Percentiles rank a stretch among this genome's conserved stretches.
These are phyloP conservation scores for Microsporum canis DNA, from an alignment of 2,329 filamentous ascomycete species.

Conservation along the genomic window DNA sequence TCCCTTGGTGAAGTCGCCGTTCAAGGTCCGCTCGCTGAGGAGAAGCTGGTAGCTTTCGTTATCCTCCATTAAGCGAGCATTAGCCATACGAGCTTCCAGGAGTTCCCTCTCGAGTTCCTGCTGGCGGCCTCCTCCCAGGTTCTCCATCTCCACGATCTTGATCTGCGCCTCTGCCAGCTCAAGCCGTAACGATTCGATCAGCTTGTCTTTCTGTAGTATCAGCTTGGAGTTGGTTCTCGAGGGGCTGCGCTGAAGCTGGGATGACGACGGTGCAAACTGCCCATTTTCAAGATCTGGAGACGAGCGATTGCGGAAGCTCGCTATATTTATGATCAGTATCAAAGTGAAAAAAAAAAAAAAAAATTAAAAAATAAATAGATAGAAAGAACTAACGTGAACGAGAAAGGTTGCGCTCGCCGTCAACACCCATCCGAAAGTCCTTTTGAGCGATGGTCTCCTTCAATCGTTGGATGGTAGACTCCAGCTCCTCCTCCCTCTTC, in stretches of 20 bases:
- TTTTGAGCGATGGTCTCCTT: constrained; percentile 80
- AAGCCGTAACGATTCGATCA: constrained; percentile 83
- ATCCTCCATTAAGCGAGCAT: constrained; percentile 92
- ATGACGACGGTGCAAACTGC: constrained; percentile 69
- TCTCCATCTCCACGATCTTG: constrained; percentile 88
- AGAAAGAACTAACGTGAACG: constrained; percentile 38
- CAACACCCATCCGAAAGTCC: constrained; percentile 44
- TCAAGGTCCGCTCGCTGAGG: constrained; percentile 86
- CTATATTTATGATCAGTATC: constrained; percentile 17
- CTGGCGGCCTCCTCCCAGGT: constrained; percentile 74
- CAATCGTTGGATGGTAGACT: constrained; percentile 75
- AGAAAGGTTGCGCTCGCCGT: constrained; percentile 41
- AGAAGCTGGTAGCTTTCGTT: constrained; percentile 97
- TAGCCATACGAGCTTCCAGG: constrained; percentile 88
- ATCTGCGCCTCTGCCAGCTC: constrained; percentile 93
- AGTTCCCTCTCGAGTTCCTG: constrained; percentile 84
- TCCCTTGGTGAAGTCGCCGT: constrained; percentile 76
- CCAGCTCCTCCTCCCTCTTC: constrained; percentile 79
- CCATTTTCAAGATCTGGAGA: constrained; percentile 57
- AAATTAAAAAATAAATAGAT: background rate
- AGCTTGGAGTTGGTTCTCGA: constrained; percentile 83
- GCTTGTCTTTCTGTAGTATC: constrained; percentile 86
- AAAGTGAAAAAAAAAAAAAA: background rate
- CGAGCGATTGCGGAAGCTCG: constrained; percentile 41
- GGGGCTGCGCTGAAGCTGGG: constrained; percentile 73